Percentiles rank a stretch among this genome's conserved stretches.
phyloP scores from a whole-genome alignment of 495 filamentous ascomycete genomes.

The Alectoria sarmentosa region DNA sequence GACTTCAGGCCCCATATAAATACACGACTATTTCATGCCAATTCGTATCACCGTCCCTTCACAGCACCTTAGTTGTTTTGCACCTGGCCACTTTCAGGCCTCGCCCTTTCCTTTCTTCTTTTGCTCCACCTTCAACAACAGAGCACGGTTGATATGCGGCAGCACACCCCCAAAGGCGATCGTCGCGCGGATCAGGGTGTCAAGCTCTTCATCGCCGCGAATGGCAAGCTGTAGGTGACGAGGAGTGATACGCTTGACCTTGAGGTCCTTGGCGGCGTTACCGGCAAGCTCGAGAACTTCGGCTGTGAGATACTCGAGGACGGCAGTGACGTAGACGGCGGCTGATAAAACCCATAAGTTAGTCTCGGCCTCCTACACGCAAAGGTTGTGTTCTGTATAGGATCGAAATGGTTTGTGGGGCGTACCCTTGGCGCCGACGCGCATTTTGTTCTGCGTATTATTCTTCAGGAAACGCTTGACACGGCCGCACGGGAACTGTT shows the following conservation, averaged over 20 bases:
- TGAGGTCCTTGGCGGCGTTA: conserved; percentile 98
- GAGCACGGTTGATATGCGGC: conserved; percentile 96
- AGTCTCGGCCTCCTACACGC: neutral
- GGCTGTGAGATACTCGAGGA: conserved; percentile 96
- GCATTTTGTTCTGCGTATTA: conserved; percentile 99
- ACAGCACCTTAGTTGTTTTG: neutral
- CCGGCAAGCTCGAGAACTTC: conserved; percentile 99
- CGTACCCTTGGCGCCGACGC: conserved; percentile 88
- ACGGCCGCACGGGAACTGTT: conserved; percentile 96
- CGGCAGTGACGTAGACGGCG: conserved; percentile 95
- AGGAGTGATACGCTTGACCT: conserved; percentile 99
- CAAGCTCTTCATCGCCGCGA: conserved; percentile 95
- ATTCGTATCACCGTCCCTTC: neutral
- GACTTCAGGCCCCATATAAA: neutral
- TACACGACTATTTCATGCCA: neutral
- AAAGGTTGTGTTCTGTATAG: neutral
- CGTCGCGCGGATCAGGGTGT: conserved; percentile 93
- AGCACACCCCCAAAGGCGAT: conserved; percentile 98
- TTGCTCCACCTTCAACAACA: conserved; percentile 97
- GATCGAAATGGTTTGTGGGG: neutral
- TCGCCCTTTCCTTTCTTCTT: conserved; percentile 76
- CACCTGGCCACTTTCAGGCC: neutral
- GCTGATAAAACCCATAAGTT: conserved; percentile 37
- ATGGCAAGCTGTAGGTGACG: conserved; percentile 97
- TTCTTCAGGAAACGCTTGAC: conserved; percentile 99